These are phyloP conservation scores for Epichloe typhina DNA, from an alignment of 2,329 filamentous ascomycete species.

Conservation along the genomic window DNA sequence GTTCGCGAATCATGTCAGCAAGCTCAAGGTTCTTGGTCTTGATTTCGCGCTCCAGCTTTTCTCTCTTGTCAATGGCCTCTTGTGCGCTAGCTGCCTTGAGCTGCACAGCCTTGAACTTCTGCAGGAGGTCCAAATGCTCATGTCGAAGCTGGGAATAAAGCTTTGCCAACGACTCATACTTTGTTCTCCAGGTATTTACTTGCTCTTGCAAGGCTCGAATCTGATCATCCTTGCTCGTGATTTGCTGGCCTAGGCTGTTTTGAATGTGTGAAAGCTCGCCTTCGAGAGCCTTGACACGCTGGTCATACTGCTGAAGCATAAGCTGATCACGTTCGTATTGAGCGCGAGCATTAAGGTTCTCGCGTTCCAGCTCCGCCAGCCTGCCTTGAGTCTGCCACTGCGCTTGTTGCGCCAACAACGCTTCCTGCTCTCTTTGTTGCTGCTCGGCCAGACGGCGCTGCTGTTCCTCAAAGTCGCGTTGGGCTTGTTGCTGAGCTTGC, in stretches of 20 bases:
- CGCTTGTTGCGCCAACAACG: slow-evolving; percentile 75
- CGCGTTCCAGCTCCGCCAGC: slow-evolving; percentile 87
- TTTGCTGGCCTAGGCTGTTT: slow-evolving; percentile 72
- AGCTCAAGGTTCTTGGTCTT: slow-evolving; percentile 99
- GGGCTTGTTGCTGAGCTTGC: slow-evolving; percentile 69
- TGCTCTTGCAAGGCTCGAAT: slow-evolving; percentile 88
- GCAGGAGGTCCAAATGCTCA: slow-evolving; percentile 86
- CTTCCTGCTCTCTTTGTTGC: slow-evolving; percentile 80
- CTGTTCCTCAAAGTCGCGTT: slow-evolving; percentile 93
- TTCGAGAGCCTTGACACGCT: slow-evolving; percentile 85
- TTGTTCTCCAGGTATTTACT: slow-evolving; percentile 92
- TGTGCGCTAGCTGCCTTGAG: slow-evolving; percentile 94
- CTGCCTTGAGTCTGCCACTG: slow-evolving; percentile 90
- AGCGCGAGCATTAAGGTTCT: slow-evolving; percentile 85
- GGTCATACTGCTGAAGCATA: slow-evolving; percentile 93
- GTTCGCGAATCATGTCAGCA: slow-evolving; percentile 95
- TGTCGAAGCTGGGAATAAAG: slow-evolving; percentile 91
- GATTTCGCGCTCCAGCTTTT: slow-evolving; percentile 92
- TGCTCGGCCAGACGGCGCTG: slow-evolving; percentile 80
- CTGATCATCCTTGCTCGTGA: slow-evolving; percentile 84
- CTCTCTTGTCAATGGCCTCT: slow-evolving; percentile 86
- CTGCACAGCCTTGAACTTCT: slow-evolving; percentile 93
- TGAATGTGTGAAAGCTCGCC: slow-evolving; percentile 73
- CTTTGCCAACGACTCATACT: slow-evolving; percentile 94
- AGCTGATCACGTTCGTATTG: slow-evolving; percentile 97